Evolutionary conservation across 2,329 filamentous ascomycete genomes (phyloP).

Genomic region (Elsinoe perseae): DNA sequence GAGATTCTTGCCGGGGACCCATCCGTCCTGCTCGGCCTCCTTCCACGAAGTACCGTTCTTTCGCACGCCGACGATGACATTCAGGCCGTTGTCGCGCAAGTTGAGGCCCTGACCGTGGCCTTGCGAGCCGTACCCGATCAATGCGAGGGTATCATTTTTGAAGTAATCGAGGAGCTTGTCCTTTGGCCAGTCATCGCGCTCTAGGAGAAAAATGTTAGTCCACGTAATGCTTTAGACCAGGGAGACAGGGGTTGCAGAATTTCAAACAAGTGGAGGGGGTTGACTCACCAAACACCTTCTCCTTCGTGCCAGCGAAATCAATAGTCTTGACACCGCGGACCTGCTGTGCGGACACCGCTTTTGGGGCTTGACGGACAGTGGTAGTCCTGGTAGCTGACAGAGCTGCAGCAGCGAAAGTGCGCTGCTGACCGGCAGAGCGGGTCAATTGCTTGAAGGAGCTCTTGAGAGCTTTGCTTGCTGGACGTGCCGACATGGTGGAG

Average conservation of each 20-base stretch:
- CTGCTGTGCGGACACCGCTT: slow-evolving; percentile 50
- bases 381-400: slow-evolving; percentile 41
- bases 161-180: slow-evolving; percentile 99
- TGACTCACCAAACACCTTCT: slow-evolving; percentile 78
- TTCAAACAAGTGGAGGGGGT: not conserved
- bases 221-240: not conserved
- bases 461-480: slow-evolving; percentile 57
- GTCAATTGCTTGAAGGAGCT: slow-evolving; percentile 49
- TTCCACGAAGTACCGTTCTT: slow-evolving; percentile 99
- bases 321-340: slow-evolving; percentile 93
- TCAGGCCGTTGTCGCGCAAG: slow-evolving; percentile 98
- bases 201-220: slow-evolving; percentile 43
- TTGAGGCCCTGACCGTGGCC: slow-evolving; percentile 99
- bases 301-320: slow-evolving; percentile 93
- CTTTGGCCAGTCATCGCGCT: slow-evolving; percentile 96
- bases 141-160: slow-evolving; percentile 98
- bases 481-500: slow-evolving; percentile 64
- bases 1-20: slow-evolving; percentile 96
- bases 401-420: slow-evolving; percentile 53
- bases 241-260: not conserved
- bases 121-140: slow-evolving; percentile 97
- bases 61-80: slow-evolving; percentile 97
- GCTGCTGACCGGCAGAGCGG: slow-evolving; percentile 43
- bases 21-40: slow-evolving; percentile 93
- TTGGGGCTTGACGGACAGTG: slow-evolving; percentile 35